Conservation (phyloP, 139 green algal genomes). For the Closterium sp. region DNA sequence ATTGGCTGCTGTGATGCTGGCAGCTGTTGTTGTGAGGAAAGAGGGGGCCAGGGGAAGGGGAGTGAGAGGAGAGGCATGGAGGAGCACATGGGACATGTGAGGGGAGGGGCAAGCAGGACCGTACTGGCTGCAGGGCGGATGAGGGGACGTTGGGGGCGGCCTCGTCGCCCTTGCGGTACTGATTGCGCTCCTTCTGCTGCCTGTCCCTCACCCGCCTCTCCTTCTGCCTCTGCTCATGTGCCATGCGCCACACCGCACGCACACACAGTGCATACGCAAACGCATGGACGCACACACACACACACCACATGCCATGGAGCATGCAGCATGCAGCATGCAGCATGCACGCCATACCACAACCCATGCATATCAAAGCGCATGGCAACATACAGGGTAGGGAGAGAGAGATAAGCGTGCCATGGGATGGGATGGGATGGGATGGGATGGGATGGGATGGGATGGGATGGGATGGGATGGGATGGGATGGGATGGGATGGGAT, state of each 20-base stretch:
- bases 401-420: too few relatives aligned
- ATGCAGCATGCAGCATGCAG: background rate
- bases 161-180: constrained; percentile 22
- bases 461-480: too few relatives aligned
- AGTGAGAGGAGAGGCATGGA: too few relatives aligned
- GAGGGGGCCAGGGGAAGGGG: too few relatives aligned
- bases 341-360: background rate
- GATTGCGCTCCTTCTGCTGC: constrained; percentile 19
- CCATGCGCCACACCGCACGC: background rate
- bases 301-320: too few relatives aligned
- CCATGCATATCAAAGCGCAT: background rate
- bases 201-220: constrained; percentile 34
- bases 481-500: too few relatives aligned
- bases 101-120: too few relatives aligned
- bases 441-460: too few relatives aligned
- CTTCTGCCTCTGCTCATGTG: background rate
- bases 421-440: too few relatives aligned
- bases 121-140: background rate
- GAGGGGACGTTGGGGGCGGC: constrained; percentile 11
- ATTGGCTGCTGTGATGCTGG: background rate
- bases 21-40: background rate
- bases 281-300: background rate
- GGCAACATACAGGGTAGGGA: too few relatives aligned
- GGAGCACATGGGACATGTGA: too few relatives aligned
- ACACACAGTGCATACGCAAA: background rate